These are phyloP conservation scores for Triglochin maritima DNA, from an alignment of 106 monocot species.

Conservation along the genomic window DNA sequence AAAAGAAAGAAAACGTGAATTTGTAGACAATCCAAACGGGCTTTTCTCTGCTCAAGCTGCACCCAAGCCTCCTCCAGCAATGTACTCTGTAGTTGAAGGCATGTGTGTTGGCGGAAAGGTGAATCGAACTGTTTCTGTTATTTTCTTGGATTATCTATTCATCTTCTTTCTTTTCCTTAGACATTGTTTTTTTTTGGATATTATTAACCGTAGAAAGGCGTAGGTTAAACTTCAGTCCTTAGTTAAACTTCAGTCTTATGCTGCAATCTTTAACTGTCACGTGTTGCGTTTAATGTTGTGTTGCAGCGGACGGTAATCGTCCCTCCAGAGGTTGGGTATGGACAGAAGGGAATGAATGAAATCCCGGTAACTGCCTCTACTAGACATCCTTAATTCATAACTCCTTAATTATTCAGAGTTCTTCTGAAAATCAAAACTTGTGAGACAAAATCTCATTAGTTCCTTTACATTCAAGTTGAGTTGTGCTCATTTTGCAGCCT, in stretches of 20 bases:
- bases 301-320: slow-evolving; percentile 76
- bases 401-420: neutral
- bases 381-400: neutral
- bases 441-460: neutral
- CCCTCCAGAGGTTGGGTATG: slow-evolving; percentile 81
- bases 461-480: neutral
- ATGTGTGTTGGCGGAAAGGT: slow-evolving; percentile 95
- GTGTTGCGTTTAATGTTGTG: neutral
- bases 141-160: neutral
- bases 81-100: slow-evolving; percentile 77
- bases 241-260: neutral
- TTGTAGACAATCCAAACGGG: slow-evolving; percentile 73
- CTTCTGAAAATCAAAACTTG: neutral
- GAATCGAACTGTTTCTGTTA: neutral
- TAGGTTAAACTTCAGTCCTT: no score
- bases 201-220: neutral
- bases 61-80: slow-evolving; percentile 78
- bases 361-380: slow-evolving; percentile 48
- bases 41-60: slow-evolving; percentile 90
- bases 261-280: neutral
- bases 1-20: slow-evolving; percentile 89
- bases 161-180: neutral
- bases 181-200: neutral
- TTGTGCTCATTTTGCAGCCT: slow-evolving; percentile 43
- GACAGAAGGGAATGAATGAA: slow-evolving; percentile 72